Percentiles rank a stretch among this genome's conserved stretches.
Evolutionary conservation across 441 rosid genomes (phyloP).

Genomic region (Metrosideros polymorpha): DNA sequence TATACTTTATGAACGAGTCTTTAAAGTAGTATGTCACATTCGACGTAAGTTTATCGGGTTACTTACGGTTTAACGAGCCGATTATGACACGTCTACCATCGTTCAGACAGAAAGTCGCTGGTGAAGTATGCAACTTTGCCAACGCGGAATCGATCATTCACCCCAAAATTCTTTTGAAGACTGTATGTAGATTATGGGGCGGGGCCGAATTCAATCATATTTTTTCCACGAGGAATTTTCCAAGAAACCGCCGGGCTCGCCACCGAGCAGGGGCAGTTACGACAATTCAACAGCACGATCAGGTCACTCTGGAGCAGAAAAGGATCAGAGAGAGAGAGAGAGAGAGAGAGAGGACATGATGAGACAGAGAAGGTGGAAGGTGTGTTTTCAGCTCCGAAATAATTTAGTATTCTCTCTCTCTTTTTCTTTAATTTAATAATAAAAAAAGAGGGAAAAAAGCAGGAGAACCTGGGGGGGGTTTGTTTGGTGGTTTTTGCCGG

Average conservation of each 20-base stretch:
- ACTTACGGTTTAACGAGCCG: background rate
- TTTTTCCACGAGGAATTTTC: background rate
- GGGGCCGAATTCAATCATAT: background rate
- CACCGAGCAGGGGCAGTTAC: background rate
- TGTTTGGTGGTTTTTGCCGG: conserved; percentile 3
- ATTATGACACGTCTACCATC: background rate
- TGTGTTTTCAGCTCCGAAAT: background rate
- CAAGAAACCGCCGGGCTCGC: background rate
- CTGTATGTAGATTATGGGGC: background rate
- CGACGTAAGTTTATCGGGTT: background rate
- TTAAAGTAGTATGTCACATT: background rate
- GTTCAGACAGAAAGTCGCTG: background rate
- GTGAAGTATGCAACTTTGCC: background rate
- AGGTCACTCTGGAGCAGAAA: background rate
- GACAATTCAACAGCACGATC: background rate
- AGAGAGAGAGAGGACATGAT: background rate
- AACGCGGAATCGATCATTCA: background rate
- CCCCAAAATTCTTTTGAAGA: no score
- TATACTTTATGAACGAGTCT: background rate
- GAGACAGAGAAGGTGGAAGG: background rate
- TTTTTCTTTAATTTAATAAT: background rate
- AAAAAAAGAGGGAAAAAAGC: background rate
- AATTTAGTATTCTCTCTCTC: background rate
- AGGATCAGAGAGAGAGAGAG: background rate
- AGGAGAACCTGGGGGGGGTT: background rate